Evolutionary conservation across 805 yeast genomes (phyloP).

Genomic region (Myxozyma melibiosi): DNA sequence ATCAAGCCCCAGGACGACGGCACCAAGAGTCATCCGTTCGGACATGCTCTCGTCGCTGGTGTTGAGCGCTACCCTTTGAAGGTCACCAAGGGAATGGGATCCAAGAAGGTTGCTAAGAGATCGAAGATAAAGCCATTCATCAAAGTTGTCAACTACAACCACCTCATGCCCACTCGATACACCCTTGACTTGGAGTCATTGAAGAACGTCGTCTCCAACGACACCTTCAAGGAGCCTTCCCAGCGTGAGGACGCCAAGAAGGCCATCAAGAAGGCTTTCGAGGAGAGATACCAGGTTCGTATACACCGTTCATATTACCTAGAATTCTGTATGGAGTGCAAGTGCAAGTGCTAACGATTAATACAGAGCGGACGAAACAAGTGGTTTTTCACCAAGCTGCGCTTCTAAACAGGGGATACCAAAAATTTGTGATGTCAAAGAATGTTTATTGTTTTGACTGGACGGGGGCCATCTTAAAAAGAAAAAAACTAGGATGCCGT

Average conservation of each 20-base stretch:
- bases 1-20: slow-evolving; percentile 99
- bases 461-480: no score
- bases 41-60: slow-evolving; percentile 99
- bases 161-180: slow-evolving; percentile 99
- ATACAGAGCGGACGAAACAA: slow-evolving; percentile 90
- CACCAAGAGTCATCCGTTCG: slow-evolving; percentile 97
- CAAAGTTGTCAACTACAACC: slow-evolving; percentile 99
- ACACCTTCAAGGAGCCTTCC: slow-evolving; percentile 94
- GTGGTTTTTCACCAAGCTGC: slow-evolving; percentile 99
- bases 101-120: slow-evolving; percentile 95
- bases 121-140: slow-evolving; percentile 97
- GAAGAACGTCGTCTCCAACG: slow-evolving; percentile 88
- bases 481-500: no score
- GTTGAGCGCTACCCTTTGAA: slow-evolving; percentile 97
- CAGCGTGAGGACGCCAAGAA: slow-evolving; percentile 99
- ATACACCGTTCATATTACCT: no score
- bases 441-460: background rate
- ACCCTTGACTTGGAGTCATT: slow-evolving; percentile 94
- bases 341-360: background rate
- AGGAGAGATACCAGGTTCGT: slow-evolving; percentile 85
- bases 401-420: slow-evolving; percentile 82
- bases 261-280: slow-evolving; percentile 98
- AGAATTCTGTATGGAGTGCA: no score
- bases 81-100: slow-evolving; percentile 92
- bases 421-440: background rate